Conservation (phyloP, 345 rosid genomes). For the Conringia planisiliqua region DNA sequence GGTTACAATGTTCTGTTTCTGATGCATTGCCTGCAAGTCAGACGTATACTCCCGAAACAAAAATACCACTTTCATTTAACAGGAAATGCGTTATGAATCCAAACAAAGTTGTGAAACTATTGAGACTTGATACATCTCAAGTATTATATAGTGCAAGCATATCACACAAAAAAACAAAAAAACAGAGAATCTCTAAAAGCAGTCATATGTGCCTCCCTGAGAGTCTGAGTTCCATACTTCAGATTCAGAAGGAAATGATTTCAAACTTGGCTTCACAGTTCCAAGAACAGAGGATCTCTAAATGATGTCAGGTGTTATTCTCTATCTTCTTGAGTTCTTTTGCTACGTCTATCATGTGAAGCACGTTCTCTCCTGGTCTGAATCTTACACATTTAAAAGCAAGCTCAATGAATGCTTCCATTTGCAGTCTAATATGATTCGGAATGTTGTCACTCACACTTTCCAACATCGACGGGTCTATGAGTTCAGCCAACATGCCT, state of each 20-base stretch:
- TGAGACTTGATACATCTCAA: neutral
- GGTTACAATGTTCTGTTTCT: neutral
- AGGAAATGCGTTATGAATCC: too few species aligned
- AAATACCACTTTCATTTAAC: neutral
- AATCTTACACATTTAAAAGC: slow-evolving; percentile 27
- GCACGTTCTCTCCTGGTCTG: slow-evolving; percentile 1
- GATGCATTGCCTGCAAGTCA: neutral
- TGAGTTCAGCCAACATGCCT: neutral
- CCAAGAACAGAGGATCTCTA: neutral
- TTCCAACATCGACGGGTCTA: slow-evolving; percentile 17
- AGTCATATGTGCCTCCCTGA: neutral
- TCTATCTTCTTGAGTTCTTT: slow-evolving; percentile 14
- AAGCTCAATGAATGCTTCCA: slow-evolving; percentile 26
- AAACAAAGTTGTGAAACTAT: neutral
- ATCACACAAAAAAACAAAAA: neutral
- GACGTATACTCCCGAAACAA: neutral
- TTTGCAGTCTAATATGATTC: neutral
- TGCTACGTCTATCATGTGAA: slow-evolving; percentile 13
- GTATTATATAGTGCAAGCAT: neutral
- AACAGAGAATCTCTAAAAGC: neutral
- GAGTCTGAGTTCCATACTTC: neutral
- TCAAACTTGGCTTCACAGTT: neutral
- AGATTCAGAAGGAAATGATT: neutral
- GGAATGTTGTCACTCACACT: neutral
- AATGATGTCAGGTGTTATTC: neutral